These are phyloP conservation scores for Jatropha podagrica DNA, from an alignment of 441 rosid species.

Conservation along the genomic window DNA sequence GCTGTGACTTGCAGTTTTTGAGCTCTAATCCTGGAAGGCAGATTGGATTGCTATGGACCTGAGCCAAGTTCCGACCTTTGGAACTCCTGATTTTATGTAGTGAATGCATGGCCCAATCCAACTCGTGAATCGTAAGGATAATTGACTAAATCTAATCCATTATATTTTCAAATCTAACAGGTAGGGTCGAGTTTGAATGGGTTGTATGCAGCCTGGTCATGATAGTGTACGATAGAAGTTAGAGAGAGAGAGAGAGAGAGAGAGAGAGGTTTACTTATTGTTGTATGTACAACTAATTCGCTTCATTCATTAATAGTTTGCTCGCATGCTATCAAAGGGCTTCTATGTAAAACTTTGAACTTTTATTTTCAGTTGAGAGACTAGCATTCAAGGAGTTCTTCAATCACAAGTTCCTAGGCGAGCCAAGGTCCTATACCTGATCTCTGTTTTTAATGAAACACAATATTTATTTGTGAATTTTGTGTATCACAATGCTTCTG, in stretches of 20 bases:
- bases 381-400: constrained; percentile 74
- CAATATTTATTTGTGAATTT: constrained; percentile 2
- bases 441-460: neutral
- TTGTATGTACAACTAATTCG: neutral
- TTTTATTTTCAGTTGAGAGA: constrained; percentile 59
- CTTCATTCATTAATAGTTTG: constrained; percentile 15
- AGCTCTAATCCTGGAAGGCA: too few species aligned
- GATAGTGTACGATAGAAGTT: neutral
- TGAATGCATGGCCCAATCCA: too few species aligned
- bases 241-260: neutral
- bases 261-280: neutral
- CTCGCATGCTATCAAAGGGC: neutral
- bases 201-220: too few species aligned
- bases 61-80: too few species aligned
- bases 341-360: constrained; percentile 6
- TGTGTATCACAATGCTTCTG: constrained; percentile 11
- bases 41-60: too few species aligned
- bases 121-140: too few species aligned
- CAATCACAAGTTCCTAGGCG: constrained; percentile 61
- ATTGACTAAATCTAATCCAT: too few species aligned
- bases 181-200: too few species aligned
- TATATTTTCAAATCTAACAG: too few species aligned
- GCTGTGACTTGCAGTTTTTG: too few species aligned
- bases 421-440: constrained; percentile 47
- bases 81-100: too few species aligned